These are phyloP conservation scores for Annona squamosa DNA, from an alignment of 164 flowering plant species.

Conservation along the genomic window DNA sequence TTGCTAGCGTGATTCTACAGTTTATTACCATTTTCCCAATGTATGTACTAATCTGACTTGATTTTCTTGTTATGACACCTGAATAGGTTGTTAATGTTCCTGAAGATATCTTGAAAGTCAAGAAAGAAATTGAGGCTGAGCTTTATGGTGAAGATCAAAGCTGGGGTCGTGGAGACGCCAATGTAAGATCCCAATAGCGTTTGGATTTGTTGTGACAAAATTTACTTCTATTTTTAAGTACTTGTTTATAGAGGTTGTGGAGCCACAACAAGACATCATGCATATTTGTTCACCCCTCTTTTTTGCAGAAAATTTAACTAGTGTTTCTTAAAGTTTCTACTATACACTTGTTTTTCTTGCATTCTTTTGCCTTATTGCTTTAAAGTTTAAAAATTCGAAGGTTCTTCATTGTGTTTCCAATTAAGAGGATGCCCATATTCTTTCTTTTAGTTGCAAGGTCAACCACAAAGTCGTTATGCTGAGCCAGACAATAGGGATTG, in stretches of 20 bases:
- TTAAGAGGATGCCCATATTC: not conserved
- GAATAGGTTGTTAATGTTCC: constrained; percentile 42
- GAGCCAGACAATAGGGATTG: constrained; percentile 92
- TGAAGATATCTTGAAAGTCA: constrained; percentile 65
- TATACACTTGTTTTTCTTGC: not conserved
- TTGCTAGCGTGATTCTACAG: not conserved
- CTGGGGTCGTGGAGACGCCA: constrained; percentile 64
- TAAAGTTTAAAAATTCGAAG: not conserved
- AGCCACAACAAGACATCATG: not conserved
- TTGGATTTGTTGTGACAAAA: too few species aligned
- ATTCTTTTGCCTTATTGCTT: not conserved
- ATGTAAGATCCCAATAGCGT: constrained; percentile 34
- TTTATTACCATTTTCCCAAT: not conserved
- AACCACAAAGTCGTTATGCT: constrained; percentile 56
- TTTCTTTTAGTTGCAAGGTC: constrained; percentile 34
- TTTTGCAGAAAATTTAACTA: not conserved
- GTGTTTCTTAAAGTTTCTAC: not conserved
- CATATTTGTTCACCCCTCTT: not conserved
- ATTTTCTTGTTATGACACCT: constrained; percentile 4
- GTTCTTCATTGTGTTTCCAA: not conserved
- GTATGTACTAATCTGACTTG: not conserved
- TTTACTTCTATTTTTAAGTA: too few species aligned
- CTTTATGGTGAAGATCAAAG: constrained; percentile 68
- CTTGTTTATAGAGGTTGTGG: not conserved
- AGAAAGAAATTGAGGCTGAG: constrained; percentile 67